Percentiles rank a stretch among this genome's conserved stretches.
phyloP scores from a whole-genome alignment of 2,329 filamentous ascomycete species.

The Exserohilum rostratum region DNA sequence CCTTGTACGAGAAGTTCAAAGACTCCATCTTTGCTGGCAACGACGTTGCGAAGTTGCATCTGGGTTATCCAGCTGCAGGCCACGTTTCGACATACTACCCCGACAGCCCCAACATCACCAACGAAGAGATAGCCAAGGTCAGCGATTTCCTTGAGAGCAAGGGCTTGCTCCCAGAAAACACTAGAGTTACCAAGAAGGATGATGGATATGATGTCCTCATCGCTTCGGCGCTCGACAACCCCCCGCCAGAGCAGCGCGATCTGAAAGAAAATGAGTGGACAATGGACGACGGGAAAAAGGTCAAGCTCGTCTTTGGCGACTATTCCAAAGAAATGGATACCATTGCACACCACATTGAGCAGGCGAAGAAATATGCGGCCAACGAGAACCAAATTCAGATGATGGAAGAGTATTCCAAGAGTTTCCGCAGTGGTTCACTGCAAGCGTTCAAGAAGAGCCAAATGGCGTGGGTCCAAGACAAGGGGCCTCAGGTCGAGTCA shows the following conservation, averaged over 20 bases:
- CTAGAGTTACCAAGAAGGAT: conserved; percentile 53
- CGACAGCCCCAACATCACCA: conserved; percentile 55
- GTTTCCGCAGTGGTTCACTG: conserved; percentile 58
- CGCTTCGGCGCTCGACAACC: conserved; percentile 53
- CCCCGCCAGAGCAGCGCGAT: conserved; percentile 49
- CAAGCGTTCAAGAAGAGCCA: conserved; percentile 59
- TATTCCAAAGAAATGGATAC: conserved; percentile 55
- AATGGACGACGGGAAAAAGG: conserved; percentile 54
- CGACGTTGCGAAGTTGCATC: conserved; percentile 52
- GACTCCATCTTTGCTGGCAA: conserved; percentile 53
- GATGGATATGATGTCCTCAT: conserved; percentile 57
- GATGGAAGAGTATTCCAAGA: conserved; percentile 56
- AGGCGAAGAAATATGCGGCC: conserved; percentile 56
- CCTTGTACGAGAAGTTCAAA: conserved; percentile 53
- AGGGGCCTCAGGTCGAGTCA: conserved; percentile 57
- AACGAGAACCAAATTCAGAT: conserved; percentile 55
- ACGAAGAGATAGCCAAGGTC: conserved; percentile 54
- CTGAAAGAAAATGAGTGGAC: conserved; percentile 54
- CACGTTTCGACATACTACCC: conserved; percentile 60
- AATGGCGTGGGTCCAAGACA: conserved; percentile 60
- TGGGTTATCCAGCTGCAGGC: conserved; percentile 57
- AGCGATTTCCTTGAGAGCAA: conserved; percentile 56
- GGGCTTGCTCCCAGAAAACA: conserved; percentile 57
- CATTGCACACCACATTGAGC: conserved; percentile 53
- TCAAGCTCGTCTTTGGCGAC: conserved; percentile 55